phyloP scores from a whole-genome alignment of 164 flowering plant genomes.

The Nelumbo lutea region DNA sequence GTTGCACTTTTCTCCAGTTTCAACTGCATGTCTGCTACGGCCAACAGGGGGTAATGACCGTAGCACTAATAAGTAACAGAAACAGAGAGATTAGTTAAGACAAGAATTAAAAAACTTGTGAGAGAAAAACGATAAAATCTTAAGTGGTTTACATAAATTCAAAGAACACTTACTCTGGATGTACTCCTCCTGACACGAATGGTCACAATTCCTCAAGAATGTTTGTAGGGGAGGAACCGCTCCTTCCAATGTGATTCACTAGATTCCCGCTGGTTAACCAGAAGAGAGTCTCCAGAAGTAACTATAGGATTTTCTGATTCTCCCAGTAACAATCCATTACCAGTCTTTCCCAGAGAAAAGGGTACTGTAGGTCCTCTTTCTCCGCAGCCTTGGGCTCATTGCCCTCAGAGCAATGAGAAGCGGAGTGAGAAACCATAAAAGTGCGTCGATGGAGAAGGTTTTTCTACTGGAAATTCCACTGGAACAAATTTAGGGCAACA shows the following conservation, averaged over 20 bases:
- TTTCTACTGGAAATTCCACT: too few species aligned
- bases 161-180: slow-evolving; percentile 46
- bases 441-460: too few species aligned
- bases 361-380: slow-evolving; percentile 37
- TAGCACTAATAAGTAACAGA: slow-evolving; percentile 42
- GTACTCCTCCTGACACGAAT: slow-evolving; percentile 56
- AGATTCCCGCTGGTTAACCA: slow-evolving; percentile 18
- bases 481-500: too few species aligned
- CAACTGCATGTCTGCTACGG: slow-evolving; percentile 73
- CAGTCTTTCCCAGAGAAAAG: slow-evolving; percentile 28
- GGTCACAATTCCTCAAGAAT: slow-evolving; percentile 51
- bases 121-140: neutral
- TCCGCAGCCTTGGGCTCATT: too few species aligned
- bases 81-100: neutral
- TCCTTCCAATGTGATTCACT: slow-evolving; percentile 49
- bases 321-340: slow-evolving; percentile 11
- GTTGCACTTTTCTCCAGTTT: slow-evolving; percentile 75
- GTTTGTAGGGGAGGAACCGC: slow-evolving; percentile 47
- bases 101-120: neutral
- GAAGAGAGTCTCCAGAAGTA: slow-evolving; percentile 19
- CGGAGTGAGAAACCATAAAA: too few species aligned
- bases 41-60: slow-evolving; percentile 64
- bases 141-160: neutral
- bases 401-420: too few species aligned
- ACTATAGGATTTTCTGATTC: slow-evolving; percentile 23